Base-by-base conservation (phyloP, 2,329 filamentous ascomycete genomes). In the Coniochaeta hoffmannii region DNA sequence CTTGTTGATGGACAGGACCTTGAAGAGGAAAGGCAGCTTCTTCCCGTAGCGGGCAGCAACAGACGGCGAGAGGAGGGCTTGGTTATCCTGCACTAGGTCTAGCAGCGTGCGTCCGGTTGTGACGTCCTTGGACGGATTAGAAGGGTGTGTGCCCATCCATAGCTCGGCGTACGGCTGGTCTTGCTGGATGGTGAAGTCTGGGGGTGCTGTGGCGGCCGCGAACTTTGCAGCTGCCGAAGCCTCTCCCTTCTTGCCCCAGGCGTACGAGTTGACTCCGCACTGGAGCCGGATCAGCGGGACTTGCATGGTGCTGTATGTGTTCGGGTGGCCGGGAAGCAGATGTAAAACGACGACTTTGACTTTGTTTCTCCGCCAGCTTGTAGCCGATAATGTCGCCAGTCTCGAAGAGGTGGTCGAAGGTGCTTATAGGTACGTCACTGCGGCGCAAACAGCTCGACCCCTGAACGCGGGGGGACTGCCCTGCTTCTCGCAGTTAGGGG, bases 81-180 rank as follows among this genome's bases (percentile, higher is more conserved):
- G 81, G 74, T 97, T 97, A 63, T 93, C 89, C 68, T 90, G 79
- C 54, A 97, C 86, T 49, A 97, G 80, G 58, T 97, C 91, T 61
- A 96, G 84, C 11, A 99, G 82, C 2, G 88, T 88, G 54, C 90
- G 88, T 69, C 91, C 87, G 28, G 94, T 96, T 51, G 81, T 76
- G 62, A 96, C 70, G 67, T 97, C 91, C 70, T 88, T 95, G 57
- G 94, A 97, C 17, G 94, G 94, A 65, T 97, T 91, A 49, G 90
- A 96, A 46, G 93, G 92, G 67, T 99, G 94, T 1, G 93, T 97
- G 67, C 94, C 94, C 94, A 99, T 99, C 94, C 94, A 99, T 66
- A 99, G 78, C 82, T 97, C 94, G 51, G 94, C 91, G 67, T 99
- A 99, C 31, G 94, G 93, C 74, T 90, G 94, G 64, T 95, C 88